Evolutionary conservation across 768 basidiomycete species (phyloP), one percentile per base, ranked within the genome.

Genomic region (Dendrothele bispora): DNA sequence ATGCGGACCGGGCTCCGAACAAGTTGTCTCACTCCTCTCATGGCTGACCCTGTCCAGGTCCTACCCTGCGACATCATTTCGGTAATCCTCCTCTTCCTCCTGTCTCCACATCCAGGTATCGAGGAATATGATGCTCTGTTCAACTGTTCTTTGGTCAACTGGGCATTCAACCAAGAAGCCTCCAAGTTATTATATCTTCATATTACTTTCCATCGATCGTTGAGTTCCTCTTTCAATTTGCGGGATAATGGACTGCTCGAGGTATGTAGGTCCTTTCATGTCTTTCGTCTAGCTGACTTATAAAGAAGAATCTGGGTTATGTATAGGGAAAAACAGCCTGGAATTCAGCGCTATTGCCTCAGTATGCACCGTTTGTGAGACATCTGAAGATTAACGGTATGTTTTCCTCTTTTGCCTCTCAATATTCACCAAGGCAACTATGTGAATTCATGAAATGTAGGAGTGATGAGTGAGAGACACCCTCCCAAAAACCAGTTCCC

Each of bases 331-430:
- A 24, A 43, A 30, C 26, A 32, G 11, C 15, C 43, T 50, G 26
- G 37, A 37, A 48, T 37, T 41, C 22, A 17, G 21, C 21, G 24
- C 17, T 39, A 29, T 48, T 69, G 26, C 64, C 70, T 12, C 59
- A 60, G 40, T 68, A 80, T 51, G 69, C 72, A 14, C 44, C 43
- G 4, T 60, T 72, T 52, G 79, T 82, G 2, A 53, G 58, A 7
- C 59, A 65, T 43, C 59, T 82, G 17, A 68, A 74, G 61, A 65
- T 83, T 30, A 62, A 62, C 40, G 79, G 80, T 80, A 62, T 24
- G 61, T 54, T 18, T 20, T 15, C 14, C 24, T 3, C 28, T 32
- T 6, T 44, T 7, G 20, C 2, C 17, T 26, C 26, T 25, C 34
- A 20, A 32, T 27, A 3, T 2, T 11, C 20, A 5, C n/a, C 14